These are phyloP conservation scores for Komagataella mondaviorum DNA, from an alignment of 805 yeast species.

Conservation along the genomic window DNA sequence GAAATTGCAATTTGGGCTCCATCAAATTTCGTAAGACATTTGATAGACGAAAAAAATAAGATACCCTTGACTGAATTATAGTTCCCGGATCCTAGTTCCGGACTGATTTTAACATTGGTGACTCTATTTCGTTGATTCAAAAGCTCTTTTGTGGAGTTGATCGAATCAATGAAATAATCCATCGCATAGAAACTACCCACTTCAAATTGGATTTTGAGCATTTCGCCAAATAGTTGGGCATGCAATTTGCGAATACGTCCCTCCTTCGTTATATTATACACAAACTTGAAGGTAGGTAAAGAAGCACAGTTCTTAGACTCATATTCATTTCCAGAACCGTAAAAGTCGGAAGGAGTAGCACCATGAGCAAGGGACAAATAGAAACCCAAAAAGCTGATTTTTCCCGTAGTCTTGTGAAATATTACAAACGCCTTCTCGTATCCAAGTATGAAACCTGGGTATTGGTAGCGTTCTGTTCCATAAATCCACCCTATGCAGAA, in stretches of 20 bases:
- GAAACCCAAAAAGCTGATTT: conserved; percentile 53
- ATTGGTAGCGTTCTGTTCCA: conserved; percentile 16
- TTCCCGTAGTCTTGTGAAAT: conserved; percentile 48
- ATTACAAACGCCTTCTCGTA: conserved; percentile 61
- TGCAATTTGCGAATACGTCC: conserved; percentile 23
- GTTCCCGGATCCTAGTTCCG: background rate
- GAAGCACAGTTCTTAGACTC: conserved; percentile 45
- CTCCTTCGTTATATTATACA: conserved; percentile 21
- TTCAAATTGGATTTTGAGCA: conserved; percentile 49
- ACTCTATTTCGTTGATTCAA: background rate
- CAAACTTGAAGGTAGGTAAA: conserved; percentile 54
- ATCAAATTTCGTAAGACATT: conserved; percentile 43
- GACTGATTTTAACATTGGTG: background rate
- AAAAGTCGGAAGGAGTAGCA: conserved; percentile 31
- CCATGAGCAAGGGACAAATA: conserved; percentile 66
- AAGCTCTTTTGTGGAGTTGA: background rate
- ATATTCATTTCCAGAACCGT: conserved; percentile 30
- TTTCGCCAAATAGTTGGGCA: conserved; percentile 50
- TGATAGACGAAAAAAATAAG: conserved; percentile 20
- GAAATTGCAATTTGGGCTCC: conserved; percentile 52
- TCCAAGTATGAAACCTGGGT: conserved; percentile 69
- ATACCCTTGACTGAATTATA: background rate
- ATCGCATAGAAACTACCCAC: conserved; percentile 7
- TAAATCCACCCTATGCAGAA: conserved; percentile 74
- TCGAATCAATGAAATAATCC: conserved; percentile 5